phyloP scores from a whole-genome alignment of 1,284 basidiomycete species.

The Peniophora sp. region DNA sequence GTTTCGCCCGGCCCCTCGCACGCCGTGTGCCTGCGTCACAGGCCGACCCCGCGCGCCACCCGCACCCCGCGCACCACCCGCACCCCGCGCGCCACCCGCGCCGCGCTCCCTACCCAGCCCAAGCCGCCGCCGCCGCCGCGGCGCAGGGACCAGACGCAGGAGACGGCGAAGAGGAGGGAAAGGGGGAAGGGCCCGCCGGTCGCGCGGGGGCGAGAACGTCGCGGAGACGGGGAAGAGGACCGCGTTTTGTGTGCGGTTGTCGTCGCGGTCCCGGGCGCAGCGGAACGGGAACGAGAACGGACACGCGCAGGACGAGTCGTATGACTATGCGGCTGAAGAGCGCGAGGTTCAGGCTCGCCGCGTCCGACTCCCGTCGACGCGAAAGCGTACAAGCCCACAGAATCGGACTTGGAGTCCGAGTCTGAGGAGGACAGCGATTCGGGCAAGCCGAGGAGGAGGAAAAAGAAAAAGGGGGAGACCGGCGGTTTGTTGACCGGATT shows the following conservation, averaged over 20 bases:
- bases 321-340: slow-evolving; percentile 74
- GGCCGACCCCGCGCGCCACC: too few relatives aligned
- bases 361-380: slow-evolving; percentile 66
- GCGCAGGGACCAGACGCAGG: too few relatives aligned
- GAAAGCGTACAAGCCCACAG: slow-evolving; percentile 65
- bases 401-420: slow-evolving; percentile 51
- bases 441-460: slow-evolving; percentile 42
- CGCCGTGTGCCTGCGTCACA: too few relatives aligned
- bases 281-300: slow-evolving; percentile 18
- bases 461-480: slow-evolving; percentile 35
- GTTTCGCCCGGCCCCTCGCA: too few relatives aligned
- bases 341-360: slow-evolving; percentile 39
- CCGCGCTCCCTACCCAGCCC: too few relatives aligned
- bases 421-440: slow-evolving; percentile 55
- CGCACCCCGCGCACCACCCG: too few relatives aligned
- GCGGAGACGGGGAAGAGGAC: slow-evolving; percentile 46
- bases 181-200: slow-evolving; percentile 57
- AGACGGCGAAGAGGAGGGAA: slow-evolving; percentile 12
- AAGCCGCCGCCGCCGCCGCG: too few relatives aligned
- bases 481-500: slow-evolving; percentile 55
- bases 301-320: slow-evolving; percentile 34
- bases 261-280: slow-evolving; percentile 27
- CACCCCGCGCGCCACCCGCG: too few relatives aligned
- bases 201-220: slow-evolving; percentile 28
- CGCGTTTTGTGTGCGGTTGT: slow-evolving; percentile 52